These are phyloP conservation scores for Ostreobium quekettii DNA, from an alignment of 139 green algal genomes.

Conservation along the genomic window DNA sequence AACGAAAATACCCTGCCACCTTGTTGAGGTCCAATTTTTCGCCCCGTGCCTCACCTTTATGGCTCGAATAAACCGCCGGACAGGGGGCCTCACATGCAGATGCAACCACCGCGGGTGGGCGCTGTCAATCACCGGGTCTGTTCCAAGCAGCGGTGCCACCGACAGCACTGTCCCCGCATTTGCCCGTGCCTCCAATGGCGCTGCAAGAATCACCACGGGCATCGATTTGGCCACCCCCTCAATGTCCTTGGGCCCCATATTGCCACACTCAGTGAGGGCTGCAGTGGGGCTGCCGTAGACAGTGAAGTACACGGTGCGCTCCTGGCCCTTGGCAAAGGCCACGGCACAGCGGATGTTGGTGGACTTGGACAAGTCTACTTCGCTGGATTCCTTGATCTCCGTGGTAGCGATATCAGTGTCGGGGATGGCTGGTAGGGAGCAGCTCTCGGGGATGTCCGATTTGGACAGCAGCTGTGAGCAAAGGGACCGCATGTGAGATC, in stretches of 20 bases:
- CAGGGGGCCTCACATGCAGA: constrained; percentile 12
- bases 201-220: constrained; percentile 55
- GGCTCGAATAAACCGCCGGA: background rate
- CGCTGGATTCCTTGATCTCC: constrained; percentile 3
- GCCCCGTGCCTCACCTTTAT: no score
- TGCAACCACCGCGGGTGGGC: constrained; percentile 21
- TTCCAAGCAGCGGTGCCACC: constrained; percentile 61
- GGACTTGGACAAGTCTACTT: constrained; percentile 27
- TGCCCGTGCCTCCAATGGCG: constrained; percentile 33
- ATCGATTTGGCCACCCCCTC: background rate
- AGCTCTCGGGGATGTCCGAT: background rate
- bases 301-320: constrained; percentile 61
- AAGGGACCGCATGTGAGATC: no score
- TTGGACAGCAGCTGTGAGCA: no score
- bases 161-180: constrained; percentile 54
- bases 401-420: background rate
- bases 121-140: constrained; percentile 36
- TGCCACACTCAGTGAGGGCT: constrained; percentile 5
- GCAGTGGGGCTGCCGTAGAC: constrained; percentile 27
- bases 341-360: constrained; percentile 53
- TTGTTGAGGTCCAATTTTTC: no score
- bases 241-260: background rate
- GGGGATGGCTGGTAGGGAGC: background rate
- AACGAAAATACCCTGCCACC: no score
- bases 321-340: constrained; percentile 57